These are phyloP conservation scores for Mycosphaerelloides madeirae DNA, from an alignment of 2,329 filamentous ascomycete genomes.

Conservation along the genomic window DNA sequence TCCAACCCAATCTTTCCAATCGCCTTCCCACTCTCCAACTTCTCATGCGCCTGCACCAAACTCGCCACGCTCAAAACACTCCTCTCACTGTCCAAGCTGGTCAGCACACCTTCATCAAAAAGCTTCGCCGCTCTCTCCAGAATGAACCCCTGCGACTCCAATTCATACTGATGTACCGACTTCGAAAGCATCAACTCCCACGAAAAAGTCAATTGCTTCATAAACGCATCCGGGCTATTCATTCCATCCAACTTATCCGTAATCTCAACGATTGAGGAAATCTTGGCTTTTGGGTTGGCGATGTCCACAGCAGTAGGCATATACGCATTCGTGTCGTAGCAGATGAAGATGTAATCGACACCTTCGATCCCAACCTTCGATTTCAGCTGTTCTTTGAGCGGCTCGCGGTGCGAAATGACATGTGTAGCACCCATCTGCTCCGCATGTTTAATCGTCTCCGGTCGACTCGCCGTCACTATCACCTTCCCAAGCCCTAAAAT, in stretches of 20 bases:
- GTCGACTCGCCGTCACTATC: slow-evolving; percentile 40
- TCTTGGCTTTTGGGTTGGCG: slow-evolving; percentile 12
- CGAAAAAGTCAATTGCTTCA: slow-evolving; percentile 10
- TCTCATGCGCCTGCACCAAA: slow-evolving; percentile 14
- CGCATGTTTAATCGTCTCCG: slow-evolving; percentile 38
- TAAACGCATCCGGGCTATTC: slow-evolving; percentile 9
- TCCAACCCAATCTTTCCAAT: slow-evolving; percentile 13
- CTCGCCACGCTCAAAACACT: slow-evolving; percentile 7
- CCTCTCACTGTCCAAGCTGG: slow-evolving; percentile 8
- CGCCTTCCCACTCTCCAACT: slow-evolving; percentile 13
- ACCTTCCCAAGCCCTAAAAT: slow-evolving; percentile 25
- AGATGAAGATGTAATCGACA: slow-evolving; percentile 18
- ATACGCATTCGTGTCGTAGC: slow-evolving; percentile 12
- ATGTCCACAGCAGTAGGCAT: slow-evolving; percentile 11
- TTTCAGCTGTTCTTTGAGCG: slow-evolving; percentile 36
- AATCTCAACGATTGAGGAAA: slow-evolving; percentile 14
- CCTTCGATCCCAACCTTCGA: slow-evolving; percentile 6
- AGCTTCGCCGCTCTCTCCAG: slow-evolving; percentile 3
- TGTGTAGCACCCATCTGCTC: slow-evolving; percentile 42
- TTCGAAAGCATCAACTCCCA: slow-evolving; percentile 18
- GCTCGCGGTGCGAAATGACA: slow-evolving; percentile 39
- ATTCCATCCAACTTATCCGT: slow-evolving; percentile 9
- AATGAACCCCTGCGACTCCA: slow-evolving; percentile 17
- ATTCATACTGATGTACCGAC: slow-evolving; percentile 8
- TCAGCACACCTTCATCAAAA: slow-evolving; percentile 7